Percentiles rank a stretch among this genome's conserved stretches.
These are phyloP conservation scores for Geranium brycei DNA, from an alignment of 345 rosid species.

Conservation along the genomic window DNA sequence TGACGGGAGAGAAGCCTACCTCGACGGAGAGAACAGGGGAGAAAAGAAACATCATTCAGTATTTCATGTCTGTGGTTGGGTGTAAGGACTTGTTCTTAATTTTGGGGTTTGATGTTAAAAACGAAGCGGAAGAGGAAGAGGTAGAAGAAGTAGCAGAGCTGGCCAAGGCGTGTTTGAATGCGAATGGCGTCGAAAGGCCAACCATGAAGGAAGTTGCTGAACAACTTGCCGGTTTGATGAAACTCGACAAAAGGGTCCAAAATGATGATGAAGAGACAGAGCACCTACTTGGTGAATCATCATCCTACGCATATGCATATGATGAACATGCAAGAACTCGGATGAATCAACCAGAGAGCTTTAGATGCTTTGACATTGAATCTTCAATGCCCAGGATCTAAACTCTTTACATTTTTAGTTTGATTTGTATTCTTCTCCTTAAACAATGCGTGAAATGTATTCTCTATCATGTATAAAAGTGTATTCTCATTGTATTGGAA, in stretches of 20 bases:
- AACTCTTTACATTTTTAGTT: too few relatives aligned
- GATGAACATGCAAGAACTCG: too few relatives aligned
- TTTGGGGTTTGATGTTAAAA: constrained; percentile 1
- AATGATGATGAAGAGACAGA: neutral
- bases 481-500: too few relatives aligned
- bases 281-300: neutral
- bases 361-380: neutral
- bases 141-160: constrained; percentile 13
- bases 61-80: constrained; percentile 11
- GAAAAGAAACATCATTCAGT: constrained; percentile 7
- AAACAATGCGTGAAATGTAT: too few relatives aligned
- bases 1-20: constrained; percentile 18
- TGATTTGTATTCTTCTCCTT: too few relatives aligned
- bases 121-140: constrained; percentile 12
- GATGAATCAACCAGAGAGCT: neutral
- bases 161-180: constrained; percentile 10
- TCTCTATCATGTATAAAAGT: too few relatives aligned
- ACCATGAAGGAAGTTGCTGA: constrained; percentile 12
- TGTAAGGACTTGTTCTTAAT: neutral
- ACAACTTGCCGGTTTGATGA: constrained; percentile 2
- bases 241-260: neutral
- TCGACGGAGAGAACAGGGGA: neutral
- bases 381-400: neutral
- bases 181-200: constrained; percentile 13
- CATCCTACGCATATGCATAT: neutral